Conservation (phyloP, 2,329 filamentous ascomycete species). For the Colletotrichum sp. region DNA sequence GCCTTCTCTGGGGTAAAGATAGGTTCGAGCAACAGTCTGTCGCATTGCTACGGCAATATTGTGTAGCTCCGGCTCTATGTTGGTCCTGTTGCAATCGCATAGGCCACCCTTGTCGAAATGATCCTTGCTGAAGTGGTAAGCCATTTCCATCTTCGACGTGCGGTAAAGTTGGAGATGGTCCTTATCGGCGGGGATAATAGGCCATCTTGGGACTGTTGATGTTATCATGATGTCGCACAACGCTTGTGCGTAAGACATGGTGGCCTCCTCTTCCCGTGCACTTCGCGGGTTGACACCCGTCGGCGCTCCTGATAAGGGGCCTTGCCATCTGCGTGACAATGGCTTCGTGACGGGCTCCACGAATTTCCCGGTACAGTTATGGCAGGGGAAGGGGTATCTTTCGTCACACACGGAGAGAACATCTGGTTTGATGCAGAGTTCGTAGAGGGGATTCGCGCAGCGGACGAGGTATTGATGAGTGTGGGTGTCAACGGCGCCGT, state of each 20-base stretch:
- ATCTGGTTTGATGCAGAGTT: not conserved
- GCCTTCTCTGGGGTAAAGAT: not conserved
- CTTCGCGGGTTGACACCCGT: not conserved
- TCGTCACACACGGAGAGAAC: not conserved
- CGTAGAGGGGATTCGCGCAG: slow-evolving; percentile 16
- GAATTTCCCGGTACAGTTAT: slow-evolving; percentile 1
- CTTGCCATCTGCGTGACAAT: not conserved
- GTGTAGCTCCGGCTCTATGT: not conserved
- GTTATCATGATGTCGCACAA: not conserved
- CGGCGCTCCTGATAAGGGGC: not conserved
- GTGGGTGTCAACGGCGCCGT: not conserved
- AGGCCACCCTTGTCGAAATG: not conserved
- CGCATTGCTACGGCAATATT: slow-evolving; percentile 10
- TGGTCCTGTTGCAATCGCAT: not conserved
- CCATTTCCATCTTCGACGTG: slow-evolving; percentile 6
- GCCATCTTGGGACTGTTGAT: not conserved
- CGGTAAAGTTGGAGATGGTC: not conserved
- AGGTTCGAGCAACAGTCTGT: not conserved
- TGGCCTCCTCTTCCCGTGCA: not conserved
- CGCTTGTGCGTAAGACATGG: not conserved
- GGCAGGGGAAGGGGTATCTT: not conserved
- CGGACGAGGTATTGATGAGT: not conserved
- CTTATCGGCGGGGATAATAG: not conserved
- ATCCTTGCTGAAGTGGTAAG: slow-evolving; percentile 15
- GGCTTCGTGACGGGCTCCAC: not conserved